Conservation (phyloP, 345 rosid species). For the Arabidopsis arenosa region DNA sequence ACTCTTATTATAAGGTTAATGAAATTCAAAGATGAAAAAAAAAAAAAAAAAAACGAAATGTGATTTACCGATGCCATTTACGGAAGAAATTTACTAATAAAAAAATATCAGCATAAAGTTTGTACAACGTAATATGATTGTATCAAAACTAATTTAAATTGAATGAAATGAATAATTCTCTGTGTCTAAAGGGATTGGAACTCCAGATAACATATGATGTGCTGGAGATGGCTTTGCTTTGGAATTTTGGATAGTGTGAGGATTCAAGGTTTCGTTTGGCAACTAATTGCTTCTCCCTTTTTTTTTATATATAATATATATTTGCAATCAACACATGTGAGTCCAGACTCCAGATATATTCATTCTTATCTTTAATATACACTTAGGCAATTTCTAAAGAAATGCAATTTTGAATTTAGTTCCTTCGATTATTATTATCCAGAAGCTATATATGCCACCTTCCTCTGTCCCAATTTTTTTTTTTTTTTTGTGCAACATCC, state of each 20-base stretch:
- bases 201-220: slow-evolving; percentile 8
- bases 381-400: slow-evolving; percentile 11
- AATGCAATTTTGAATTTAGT: neutral
- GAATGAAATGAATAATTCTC: neutral
- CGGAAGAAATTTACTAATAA: too few species aligned
- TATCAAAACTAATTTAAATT: neutral
- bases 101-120: too few species aligned
- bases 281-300: neutral
- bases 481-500: too few species aligned
- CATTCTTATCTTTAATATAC: neutral
- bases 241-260: slow-evolving; percentile 29
- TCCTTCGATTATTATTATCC: neutral
- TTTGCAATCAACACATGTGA: neutral
- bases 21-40: too few species aligned
- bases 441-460: slow-evolving; percentile 9
- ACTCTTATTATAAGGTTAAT: too few species aligned
- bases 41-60: too few species aligned
- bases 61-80: too few species aligned
- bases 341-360: neutral
- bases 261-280: slow-evolving; percentile 13
- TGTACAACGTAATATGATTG: neutral
- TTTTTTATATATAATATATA: neutral
- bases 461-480: neutral
- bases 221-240: slow-evolving; percentile 33
- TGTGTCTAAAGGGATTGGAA: neutral